Evolutionary conservation across 2,329 filamentous ascomycete genomes (phyloP).

Genomic region (Ophiostoma sp.): DNA sequence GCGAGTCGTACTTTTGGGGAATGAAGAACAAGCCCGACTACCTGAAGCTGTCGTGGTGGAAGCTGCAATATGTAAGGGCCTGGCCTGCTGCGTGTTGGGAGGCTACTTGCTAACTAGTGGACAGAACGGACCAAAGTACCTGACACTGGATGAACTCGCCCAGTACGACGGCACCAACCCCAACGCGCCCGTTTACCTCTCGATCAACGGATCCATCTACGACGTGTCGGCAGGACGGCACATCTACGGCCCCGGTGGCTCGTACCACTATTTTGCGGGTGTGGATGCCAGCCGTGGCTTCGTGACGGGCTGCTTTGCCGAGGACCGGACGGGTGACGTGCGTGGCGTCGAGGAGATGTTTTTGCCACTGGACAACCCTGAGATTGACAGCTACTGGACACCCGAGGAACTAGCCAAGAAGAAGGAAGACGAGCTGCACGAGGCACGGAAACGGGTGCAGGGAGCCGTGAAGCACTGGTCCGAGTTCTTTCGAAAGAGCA

Average conservation of each 20-base stretch:
- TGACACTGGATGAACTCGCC: slow-evolving; percentile 70
- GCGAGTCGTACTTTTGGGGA: slow-evolving; percentile 65
- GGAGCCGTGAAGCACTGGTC: slow-evolving; percentile 74
- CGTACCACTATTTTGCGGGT: slow-evolving; percentile 82
- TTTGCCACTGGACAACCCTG: slow-evolving; percentile 57
- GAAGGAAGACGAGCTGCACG: slow-evolving; percentile 57
- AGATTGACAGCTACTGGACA: slow-evolving; percentile 54
- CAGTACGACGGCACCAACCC: slow-evolving; percentile 73
- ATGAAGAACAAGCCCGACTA: slow-evolving; percentile 57
- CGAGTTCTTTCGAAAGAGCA: slow-evolving; percentile 70
- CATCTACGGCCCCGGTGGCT: slow-evolving; percentile 77
- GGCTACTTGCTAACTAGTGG: not conserved
- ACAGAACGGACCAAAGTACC: slow-evolving; percentile 52
- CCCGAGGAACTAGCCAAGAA: slow-evolving; percentile 48
- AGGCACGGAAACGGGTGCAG: slow-evolving; percentile 60
- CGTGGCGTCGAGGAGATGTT: slow-evolving; percentile 85
- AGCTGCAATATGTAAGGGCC: slow-evolving; percentile 52
- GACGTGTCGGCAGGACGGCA: slow-evolving; percentile 66
- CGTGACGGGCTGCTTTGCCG: slow-evolving; percentile 85
- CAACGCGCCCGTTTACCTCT: slow-evolving; percentile 76
- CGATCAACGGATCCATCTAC: slow-evolving; percentile 81
- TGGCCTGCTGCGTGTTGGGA: not conserved
- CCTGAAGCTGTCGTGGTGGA: slow-evolving; percentile 53
- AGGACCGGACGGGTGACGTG: slow-evolving; percentile 78
- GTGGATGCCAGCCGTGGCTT: slow-evolving; percentile 81